A percentile compares a stretch with the other conserved stretches of the same genome.
phyloP scores from a whole-genome alignment of 345 rosid species.

The Lepidium sativum region DNA sequence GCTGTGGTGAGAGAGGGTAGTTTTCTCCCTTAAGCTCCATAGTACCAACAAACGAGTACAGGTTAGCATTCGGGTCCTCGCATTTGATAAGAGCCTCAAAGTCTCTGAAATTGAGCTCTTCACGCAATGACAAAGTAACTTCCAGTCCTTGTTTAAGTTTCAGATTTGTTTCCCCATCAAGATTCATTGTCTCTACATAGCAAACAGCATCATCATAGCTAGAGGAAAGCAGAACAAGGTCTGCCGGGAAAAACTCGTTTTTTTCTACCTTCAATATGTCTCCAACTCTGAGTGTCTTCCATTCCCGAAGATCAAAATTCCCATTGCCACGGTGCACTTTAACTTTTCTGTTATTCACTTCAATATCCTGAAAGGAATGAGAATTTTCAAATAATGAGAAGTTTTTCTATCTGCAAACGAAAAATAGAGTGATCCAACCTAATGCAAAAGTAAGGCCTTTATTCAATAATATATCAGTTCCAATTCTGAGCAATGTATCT shows the following conservation, averaged over 20 bases:
- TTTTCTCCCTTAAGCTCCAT: slow-evolving; percentile 53
- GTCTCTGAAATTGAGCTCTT: slow-evolving; percentile 42
- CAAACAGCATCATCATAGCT: slow-evolving; percentile 80
- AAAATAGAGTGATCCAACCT: neutral
- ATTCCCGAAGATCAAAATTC: slow-evolving; percentile 38
- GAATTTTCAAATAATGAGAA: neutral
- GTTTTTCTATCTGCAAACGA: neutral
- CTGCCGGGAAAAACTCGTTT: slow-evolving; percentile 84
- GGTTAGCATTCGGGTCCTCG: slow-evolving; percentile 91
- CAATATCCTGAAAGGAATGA: slow-evolving; percentile 50
- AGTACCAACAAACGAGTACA: slow-evolving; percentile 74
- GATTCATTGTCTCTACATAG: slow-evolving; percentile 97
- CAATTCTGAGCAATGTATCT: slow-evolving; percentile 2
- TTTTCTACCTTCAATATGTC: slow-evolving; percentile 78
- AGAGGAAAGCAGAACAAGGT: slow-evolving; percentile 76
- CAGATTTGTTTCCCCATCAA: slow-evolving; percentile 94
- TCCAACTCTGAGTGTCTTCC: slow-evolving; percentile 85
- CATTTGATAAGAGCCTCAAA: slow-evolving; percentile 70
- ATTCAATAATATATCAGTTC: neutral
- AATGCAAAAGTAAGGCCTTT: neutral
- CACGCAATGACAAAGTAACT: slow-evolving; percentile 47
- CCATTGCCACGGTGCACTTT: slow-evolving; percentile 49
- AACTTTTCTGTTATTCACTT: slow-evolving; percentile 74
- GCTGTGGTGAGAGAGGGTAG: slow-evolving; percentile 74
- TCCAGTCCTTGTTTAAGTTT: slow-evolving; percentile 84